phyloP scores from a whole-genome alignment of 306 rosid genomes.

The Cicer chorassanicum region DNA sequence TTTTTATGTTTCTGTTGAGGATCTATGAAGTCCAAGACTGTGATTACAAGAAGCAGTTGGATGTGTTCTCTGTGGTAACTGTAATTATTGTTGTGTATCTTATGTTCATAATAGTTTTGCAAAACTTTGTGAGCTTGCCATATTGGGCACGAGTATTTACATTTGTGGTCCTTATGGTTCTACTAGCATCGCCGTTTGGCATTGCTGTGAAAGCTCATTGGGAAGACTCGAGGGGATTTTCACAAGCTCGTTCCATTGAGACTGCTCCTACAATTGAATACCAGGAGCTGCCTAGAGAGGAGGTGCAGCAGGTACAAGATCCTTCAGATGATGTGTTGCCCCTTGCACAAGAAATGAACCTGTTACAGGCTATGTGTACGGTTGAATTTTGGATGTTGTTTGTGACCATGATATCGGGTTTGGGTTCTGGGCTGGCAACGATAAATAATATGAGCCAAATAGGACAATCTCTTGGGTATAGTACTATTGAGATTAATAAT shows the following conservation, averaged over 20 bases:
- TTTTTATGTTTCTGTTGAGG: slow-evolving; percentile 70
- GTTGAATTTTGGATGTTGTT: slow-evolving; percentile 84
- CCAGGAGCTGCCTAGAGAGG: slow-evolving; percentile 56
- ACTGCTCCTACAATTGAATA: slow-evolving; percentile 47
- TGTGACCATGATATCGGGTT: slow-evolving; percentile 72
- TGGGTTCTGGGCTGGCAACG: slow-evolving; percentile 81
- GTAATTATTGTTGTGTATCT: slow-evolving; percentile 67
- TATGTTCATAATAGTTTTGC: slow-evolving; percentile 63
- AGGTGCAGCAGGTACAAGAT: slow-evolving; percentile 41
- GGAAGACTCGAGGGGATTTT: slow-evolving; percentile 46
- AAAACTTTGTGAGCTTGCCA: slow-evolving; percentile 54
- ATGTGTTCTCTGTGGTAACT: slow-evolving; percentile 63
- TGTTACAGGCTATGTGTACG: slow-evolving; percentile 63
- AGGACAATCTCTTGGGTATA: slow-evolving; percentile 82
- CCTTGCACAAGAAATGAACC: slow-evolving; percentile 54
- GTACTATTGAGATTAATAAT: slow-evolving; percentile 57
- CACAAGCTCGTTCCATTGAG: slow-evolving; percentile 28
- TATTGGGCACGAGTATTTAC: slow-evolving; percentile 53
- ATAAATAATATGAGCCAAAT: slow-evolving; percentile 88
- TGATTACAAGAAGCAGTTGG: slow-evolving; percentile 68
- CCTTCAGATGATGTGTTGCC: slow-evolving; percentile 40
- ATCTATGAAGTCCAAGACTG: slow-evolving; percentile 54
- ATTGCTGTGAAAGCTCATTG: slow-evolving; percentile 64
- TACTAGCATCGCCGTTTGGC: slow-evolving; percentile 68
- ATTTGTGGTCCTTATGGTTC: slow-evolving; percentile 57